A percentile compares a stretch with the other conserved stretches of the same genome.
Conservation (phyloP, 129 eudicot species). For the Helichrysum umbraculigerum region DNA sequence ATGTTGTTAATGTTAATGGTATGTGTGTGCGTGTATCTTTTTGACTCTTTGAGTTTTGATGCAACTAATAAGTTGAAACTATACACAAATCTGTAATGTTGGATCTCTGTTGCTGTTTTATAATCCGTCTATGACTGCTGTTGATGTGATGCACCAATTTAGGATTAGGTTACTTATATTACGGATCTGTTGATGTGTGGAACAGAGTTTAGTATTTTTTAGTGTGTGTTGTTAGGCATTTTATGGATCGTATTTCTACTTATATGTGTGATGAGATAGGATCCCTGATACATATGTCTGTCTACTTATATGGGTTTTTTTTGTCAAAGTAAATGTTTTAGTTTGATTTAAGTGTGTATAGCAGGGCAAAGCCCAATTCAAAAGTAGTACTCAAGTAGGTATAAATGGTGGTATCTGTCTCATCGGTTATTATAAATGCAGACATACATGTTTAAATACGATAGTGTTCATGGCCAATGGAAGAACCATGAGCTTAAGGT, state of each 20-base stretch:
- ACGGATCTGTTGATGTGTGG: neutral
- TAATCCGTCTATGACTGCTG: slow-evolving; percentile 46
- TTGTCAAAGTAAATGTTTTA: neutral
- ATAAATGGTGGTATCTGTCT: neutral
- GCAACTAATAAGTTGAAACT: slow-evolving; percentile 6
- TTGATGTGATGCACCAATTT: neutral
- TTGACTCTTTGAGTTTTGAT: neutral
- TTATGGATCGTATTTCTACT: too few species aligned
- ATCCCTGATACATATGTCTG: neutral
- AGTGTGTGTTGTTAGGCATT: slow-evolving; percentile 21
- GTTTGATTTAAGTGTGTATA: slow-evolving; percentile 8
- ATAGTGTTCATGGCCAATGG: slow-evolving; percentile 77
- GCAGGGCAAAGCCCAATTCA: neutral
- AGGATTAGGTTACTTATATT: neutral
- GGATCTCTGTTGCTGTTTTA: slow-evolving; percentile 48
- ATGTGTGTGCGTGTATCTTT: neutral
- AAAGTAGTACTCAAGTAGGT: neutral
- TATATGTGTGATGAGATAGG: neutral
- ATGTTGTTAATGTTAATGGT: too few species aligned
- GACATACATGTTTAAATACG: slow-evolving; percentile 86
- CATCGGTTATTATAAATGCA: slow-evolving; percentile 23
- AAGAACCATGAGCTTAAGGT: slow-evolving; percentile 72
- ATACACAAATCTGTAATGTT: neutral
- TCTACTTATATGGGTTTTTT: neutral
- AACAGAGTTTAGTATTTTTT: slow-evolving; percentile 4